Percentiles rank a stretch among this genome's conserved stretches.
These are phyloP conservation scores for Exophiala sp. DNA, from an alignment of 2,329 filamentous ascomycete genomes.

Conservation along the genomic window DNA sequence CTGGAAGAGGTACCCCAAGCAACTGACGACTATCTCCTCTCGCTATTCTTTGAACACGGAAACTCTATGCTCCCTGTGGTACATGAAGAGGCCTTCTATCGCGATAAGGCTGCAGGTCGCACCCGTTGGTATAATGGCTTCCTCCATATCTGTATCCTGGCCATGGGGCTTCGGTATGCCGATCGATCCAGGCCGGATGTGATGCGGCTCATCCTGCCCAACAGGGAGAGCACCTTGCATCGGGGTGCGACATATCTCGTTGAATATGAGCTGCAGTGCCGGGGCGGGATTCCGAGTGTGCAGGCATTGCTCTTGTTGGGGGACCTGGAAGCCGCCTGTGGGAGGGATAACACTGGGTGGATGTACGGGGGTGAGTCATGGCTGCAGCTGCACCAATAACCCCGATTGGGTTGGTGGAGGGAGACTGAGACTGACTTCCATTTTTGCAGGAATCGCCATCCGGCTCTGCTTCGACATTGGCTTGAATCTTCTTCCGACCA, in stretches of 20 bases:
- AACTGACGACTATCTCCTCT: background rate
- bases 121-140: slow-evolving; percentile 18
- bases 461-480: slow-evolving; percentile 41
- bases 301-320: slow-evolving; percentile 14
- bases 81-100: background rate
- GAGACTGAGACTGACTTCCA: no score
- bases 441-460: slow-evolving; percentile 31
- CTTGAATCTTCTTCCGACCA: slow-evolving; percentile 34
- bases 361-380: slow-evolving; percentile 33
- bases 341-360: slow-evolving; percentile 32
- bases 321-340: slow-evolving; percentile 13
- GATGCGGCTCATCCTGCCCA: slow-evolving; percentile 8
- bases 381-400: no score
- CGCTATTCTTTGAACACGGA: background rate
- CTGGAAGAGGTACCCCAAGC: no score
- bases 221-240: slow-evolving; percentile 15
- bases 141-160: slow-evolving; percentile 18
- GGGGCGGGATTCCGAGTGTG: slow-evolving; percentile 10
- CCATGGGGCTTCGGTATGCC: slow-evolving; percentile 11
- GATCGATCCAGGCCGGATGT: slow-evolving; percentile 14
- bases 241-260: slow-evolving; percentile 13
- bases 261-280: slow-evolving; percentile 15
- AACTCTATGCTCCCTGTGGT: background rate
- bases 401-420: no score
- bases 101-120: background rate